Conservation (phyloP, 108 stramenopile genomes). For the Poteriospumella lacustris region DNA sequence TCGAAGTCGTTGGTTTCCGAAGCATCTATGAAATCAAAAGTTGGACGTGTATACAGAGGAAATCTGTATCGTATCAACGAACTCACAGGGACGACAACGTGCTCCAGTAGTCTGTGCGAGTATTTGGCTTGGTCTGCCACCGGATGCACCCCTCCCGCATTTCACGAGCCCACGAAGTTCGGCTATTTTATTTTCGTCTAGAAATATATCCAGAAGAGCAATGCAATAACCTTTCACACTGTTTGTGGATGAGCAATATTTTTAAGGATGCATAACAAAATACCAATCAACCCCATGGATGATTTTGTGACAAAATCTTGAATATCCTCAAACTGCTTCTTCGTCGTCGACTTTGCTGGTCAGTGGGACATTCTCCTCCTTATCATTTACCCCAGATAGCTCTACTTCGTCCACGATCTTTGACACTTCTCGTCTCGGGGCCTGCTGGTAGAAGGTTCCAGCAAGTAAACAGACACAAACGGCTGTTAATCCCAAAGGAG, state of each 20-base stretch:
- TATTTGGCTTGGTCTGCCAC: conserved; percentile 30
- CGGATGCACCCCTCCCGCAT: neutral
- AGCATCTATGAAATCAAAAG: neutral
- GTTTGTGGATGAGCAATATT: no score
- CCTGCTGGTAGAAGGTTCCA: conserved; percentile 73
- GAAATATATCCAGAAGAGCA: no score
- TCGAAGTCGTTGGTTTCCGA: no score
- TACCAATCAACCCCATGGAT: no score
- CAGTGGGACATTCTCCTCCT: no score
- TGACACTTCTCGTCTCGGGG: conserved; percentile 55
- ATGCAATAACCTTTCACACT: no score
- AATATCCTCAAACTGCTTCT: no score
- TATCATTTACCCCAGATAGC: no score
- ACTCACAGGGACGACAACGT: neutral
- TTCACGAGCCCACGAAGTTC: conserved; percentile 29
- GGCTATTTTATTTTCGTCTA: conserved; percentile 12
- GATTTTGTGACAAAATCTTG: no score
- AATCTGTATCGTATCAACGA: conserved; percentile 28
- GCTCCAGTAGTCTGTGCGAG: neutral
- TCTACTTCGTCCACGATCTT: no score
- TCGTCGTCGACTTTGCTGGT: no score
- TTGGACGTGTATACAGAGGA: neutral
- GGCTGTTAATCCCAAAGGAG: conserved; percentile 61
- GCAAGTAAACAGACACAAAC: conserved; percentile 74
- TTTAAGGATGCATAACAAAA: no score